phyloP scores from a whole-genome alignment of 306 rosid species.

The Fagus sylvatica region DNA sequence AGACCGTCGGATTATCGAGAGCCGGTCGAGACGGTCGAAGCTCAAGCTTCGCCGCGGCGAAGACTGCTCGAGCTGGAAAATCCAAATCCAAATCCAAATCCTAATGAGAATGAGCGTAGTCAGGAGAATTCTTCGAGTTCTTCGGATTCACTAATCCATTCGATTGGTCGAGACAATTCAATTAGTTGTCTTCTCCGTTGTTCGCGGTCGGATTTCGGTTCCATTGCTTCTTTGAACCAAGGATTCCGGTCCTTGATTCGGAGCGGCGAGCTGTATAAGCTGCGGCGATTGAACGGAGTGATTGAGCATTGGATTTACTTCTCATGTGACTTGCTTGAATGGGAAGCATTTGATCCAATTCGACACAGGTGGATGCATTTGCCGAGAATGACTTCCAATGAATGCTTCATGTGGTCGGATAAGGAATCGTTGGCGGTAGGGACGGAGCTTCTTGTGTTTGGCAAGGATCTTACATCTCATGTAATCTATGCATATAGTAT shows the following conservation, averaged over 20 bases:
- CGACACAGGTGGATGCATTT: conserved; percentile 77
- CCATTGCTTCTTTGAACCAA: conserved; percentile 62
- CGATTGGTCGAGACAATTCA: conserved; percentile 79
- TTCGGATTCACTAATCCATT: conserved; percentile 31
- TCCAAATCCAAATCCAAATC: conserved; percentile 22
- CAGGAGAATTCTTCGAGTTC: neutral
- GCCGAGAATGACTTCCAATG: conserved; percentile 83
- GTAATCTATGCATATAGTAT: conserved; percentile 83
- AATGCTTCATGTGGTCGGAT: conserved; percentile 85
- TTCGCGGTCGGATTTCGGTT: conserved; percentile 81
- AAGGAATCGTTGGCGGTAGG: conserved; percentile 98
- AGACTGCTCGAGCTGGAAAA: no score
- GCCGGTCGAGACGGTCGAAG: conserved; percentile 21
- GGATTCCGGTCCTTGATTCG: conserved; percentile 65
- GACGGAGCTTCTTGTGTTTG: conserved; percentile 92
- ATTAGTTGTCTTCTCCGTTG: conserved; percentile 72
- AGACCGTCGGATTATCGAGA: conserved; percentile 44
- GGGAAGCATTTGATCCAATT: conserved; percentile 92
- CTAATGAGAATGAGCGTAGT: no score
- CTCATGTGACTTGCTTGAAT: conserved; percentile 74
- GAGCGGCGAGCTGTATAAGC: conserved; percentile 70
- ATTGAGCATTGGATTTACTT: conserved; percentile 92
- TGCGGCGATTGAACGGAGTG: conserved; percentile 68
- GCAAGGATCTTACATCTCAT: conserved; percentile 64
- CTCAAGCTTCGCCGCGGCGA: conserved; percentile 26